Percentiles rank a stretch among this genome's conserved stretches.
Evolutionary conservation across 257 asterid genomes (phyloP).

Genomic region (Solanum bulbocastanum): DNA sequence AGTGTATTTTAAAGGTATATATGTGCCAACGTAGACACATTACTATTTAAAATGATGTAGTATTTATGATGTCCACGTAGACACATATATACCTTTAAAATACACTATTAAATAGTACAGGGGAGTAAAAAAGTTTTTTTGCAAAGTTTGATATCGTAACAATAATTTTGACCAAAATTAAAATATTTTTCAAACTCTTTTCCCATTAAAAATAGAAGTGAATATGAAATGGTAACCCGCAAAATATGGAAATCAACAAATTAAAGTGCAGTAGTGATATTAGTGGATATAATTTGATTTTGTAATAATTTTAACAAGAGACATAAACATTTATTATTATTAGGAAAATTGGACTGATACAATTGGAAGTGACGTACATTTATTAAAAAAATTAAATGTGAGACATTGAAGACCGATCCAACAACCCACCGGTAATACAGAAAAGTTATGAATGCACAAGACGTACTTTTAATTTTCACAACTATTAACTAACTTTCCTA

Average conservation of each 20-base stretch:
- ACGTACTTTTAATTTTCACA: neutral
- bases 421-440: slow-evolving; percentile 39
- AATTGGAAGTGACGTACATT: neutral
- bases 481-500: neutral
- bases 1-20: too few relatives aligned
- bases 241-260: neutral
- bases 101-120: too few relatives aligned
- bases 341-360: neutral
- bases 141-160: too few relatives aligned
- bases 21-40: too few relatives aligned
- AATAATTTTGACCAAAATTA: too few relatives aligned
- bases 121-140: too few relatives aligned
- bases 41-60: too few relatives aligned
- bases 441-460: neutral
- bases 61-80: too few relatives aligned
- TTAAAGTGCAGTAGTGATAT: neutral
- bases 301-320: slow-evolving; percentile 15
- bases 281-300: neutral
- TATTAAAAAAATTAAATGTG: neutral
- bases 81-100: too few relatives aligned
- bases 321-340: slow-evolving; percentile 5
- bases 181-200: too few relatives aligned
- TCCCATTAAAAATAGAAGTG: neutral
- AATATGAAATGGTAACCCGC: neutral
- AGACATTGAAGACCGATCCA: slow-evolving; percentile 43